Conservation (phyloP, 1,284 basidiomycete species). For the Sporisorium graminicola region DNA sequence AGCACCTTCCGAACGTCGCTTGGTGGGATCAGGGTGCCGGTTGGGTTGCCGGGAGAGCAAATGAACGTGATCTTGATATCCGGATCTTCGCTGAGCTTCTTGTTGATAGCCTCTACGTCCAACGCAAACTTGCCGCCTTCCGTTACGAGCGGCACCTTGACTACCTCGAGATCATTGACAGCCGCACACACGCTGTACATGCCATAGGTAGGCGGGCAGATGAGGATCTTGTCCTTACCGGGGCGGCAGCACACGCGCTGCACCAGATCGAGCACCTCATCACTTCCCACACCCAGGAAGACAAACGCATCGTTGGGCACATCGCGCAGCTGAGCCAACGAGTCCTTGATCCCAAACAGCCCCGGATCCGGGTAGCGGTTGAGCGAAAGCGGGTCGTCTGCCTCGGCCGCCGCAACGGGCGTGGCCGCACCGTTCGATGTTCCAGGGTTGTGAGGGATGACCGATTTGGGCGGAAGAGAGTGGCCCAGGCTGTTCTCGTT, state of each 20-base stretch:
- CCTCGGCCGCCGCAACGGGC: conserved; percentile 22
- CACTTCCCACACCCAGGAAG: conserved; percentile 95
- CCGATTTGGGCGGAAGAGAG: conserved; percentile 74
- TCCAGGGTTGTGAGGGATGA: conserved; percentile 47
- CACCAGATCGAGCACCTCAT: conserved; percentile 95
- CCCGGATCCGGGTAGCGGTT: conserved; percentile 90
- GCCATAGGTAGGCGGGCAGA: conserved; percentile 91
- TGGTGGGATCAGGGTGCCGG: conserved; percentile 87
- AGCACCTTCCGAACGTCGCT: conserved; percentile 79
- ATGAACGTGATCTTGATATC: conserved; percentile 90
- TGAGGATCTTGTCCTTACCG: conserved; percentile 78
- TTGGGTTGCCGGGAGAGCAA: conserved; percentile 97
- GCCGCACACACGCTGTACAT: conserved; percentile 97
- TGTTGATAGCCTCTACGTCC: conserved; percentile 66
- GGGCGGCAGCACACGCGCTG: conserved; percentile 90
- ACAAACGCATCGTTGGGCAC: conserved; percentile 73
- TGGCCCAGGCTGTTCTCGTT: conserved; percentile 96
- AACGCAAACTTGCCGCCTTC: conserved; percentile 83
- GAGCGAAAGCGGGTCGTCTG: conserved; percentile 72
- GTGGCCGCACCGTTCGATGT: conserved; percentile 26
- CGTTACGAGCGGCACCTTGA: conserved; percentile 83
- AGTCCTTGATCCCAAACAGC: conserved; percentile 82
- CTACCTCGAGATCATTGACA: conserved; percentile 89
- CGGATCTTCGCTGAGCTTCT: conserved; percentile 52
- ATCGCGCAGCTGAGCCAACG: conserved; percentile 76